These are phyloP conservation scores for Ailanthus altissimus DNA, from an alignment of 345 rosid species.

Conservation along the genomic window DNA sequence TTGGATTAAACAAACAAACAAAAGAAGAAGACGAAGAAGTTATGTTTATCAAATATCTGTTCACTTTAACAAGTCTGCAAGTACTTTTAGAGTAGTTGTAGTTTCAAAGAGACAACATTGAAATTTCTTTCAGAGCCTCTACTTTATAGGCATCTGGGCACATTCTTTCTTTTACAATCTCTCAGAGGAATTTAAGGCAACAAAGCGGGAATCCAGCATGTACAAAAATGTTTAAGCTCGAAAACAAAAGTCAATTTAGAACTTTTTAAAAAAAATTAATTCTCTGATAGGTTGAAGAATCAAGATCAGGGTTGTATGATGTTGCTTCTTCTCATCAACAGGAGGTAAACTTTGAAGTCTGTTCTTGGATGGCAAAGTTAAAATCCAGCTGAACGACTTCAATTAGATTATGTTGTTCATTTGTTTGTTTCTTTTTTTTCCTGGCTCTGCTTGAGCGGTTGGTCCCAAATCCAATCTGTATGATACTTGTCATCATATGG, in stretches of 20 bases:
- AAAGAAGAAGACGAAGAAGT: no score
- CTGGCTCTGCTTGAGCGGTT: conserved; percentile 25
- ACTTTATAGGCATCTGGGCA: background rate
- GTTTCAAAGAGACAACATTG: no score
- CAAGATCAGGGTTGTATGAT: background rate
- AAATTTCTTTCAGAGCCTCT: no score
- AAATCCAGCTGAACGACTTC: background rate
- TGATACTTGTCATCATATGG: conserved; percentile 42
- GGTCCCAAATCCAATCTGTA: conserved; percentile 39
- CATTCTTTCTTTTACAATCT: background rate
- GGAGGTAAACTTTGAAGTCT: background rate
- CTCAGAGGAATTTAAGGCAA: no score
- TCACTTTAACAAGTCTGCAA: no score
- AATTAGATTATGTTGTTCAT: conserved; percentile 9
- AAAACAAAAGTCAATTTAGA: background rate
- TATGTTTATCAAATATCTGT: no score
- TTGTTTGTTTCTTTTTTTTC: conserved; percentile 24
- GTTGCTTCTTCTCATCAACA: background rate
- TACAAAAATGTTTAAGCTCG: background rate
- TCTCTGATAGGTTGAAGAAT: background rate
- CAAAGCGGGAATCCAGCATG: background rate
- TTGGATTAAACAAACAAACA: no score
- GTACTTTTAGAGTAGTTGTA: no score
- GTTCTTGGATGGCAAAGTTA: background rate
- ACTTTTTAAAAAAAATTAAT: no score